Percentiles rank a stretch among this genome's conserved stretches.
phyloP scores from a whole-genome alignment of 495 filamentous ascomycete species.

The Annulohypoxylon maeteangense region DNA sequence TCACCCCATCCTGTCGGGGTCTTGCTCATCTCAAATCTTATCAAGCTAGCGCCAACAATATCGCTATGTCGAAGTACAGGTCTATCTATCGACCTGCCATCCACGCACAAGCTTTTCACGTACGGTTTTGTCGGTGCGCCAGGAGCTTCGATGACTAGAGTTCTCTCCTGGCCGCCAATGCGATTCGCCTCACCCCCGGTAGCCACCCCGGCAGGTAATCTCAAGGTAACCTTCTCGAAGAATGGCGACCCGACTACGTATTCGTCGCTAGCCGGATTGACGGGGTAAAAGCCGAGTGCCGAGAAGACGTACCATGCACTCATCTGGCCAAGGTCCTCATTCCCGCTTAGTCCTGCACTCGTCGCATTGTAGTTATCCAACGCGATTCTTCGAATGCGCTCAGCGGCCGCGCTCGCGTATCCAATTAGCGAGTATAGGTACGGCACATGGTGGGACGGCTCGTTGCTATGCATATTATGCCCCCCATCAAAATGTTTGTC shows the following conservation, averaged over 20 bases:
- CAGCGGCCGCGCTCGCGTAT: conserved; percentile 38
- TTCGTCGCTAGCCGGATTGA: conserved; percentile 45
- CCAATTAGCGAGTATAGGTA: conserved; percentile 49
- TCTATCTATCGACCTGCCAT: conserved; percentile 36
- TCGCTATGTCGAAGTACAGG: conserved; percentile 45
- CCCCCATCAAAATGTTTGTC: conserved; percentile 48
- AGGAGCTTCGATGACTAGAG: conserved; percentile 42
- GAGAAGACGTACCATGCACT: conserved; percentile 51
- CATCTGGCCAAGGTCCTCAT: conserved; percentile 51
- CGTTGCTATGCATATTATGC: conserved; percentile 52
- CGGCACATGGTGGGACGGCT: conserved; percentile 48
- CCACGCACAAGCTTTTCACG: conserved; percentile 44
- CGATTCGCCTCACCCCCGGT: conserved; percentile 32
- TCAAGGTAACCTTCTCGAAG: conserved; percentile 44
- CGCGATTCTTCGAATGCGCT: conserved; percentile 39
- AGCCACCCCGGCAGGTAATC: conserved; percentile 32
- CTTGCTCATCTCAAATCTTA: conserved; percentile 48
- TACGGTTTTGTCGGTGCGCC: conserved; percentile 41
- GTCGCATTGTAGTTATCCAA: conserved; percentile 48
- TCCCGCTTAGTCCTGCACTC: conserved; percentile 46
- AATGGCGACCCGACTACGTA: conserved; percentile 48
- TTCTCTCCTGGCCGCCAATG: conserved; percentile 14
- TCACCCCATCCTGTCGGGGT: conserved; percentile 44
- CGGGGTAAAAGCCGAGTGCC: conserved; percentile 46
- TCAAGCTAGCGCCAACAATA: conserved; percentile 38